Percentiles rank a stretch among this genome's conserved stretches.
phyloP scores from a whole-genome alignment of 2,329 filamentous ascomycete species.

The Colletotrichum sansevieriae region DNA sequence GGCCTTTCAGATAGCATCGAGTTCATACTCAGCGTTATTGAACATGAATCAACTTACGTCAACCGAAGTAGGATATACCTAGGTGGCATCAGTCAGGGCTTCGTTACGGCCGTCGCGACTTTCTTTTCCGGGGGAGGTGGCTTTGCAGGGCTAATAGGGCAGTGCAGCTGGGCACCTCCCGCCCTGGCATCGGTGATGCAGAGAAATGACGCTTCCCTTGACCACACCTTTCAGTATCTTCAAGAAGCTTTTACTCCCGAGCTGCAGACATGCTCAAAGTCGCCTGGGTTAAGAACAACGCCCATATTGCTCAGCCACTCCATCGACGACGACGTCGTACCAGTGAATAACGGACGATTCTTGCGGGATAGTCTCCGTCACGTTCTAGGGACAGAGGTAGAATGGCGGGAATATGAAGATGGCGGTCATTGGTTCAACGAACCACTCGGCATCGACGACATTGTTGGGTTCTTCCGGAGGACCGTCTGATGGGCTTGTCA shows the following conservation, averaged over 20 bases:
- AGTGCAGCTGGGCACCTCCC: slow-evolving; percentile 46
- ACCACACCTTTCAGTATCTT: not conserved
- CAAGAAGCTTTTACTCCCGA: not conserved
- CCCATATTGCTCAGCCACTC: slow-evolving; percentile 48
- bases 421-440: slow-evolving; percentile 48
- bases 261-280: not conserved
- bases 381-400: slow-evolving; percentile 31
- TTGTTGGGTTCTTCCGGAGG: slow-evolving; percentile 25
- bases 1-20: slow-evolving; percentile 45
- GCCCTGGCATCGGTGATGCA: not conserved
- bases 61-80: slow-evolving; percentile 47
- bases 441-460: slow-evolving; percentile 46
- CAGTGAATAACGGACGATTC: slow-evolving; percentile 44
- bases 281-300: slow-evolving; percentile 1
- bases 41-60: slow-evolving; percentile 44
- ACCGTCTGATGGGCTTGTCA: no score
- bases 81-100: slow-evolving; percentile 51
- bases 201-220: not conserved
- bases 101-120: slow-evolving; percentile 45
- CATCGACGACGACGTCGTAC: slow-evolving; percentile 48
- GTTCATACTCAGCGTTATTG: slow-evolving; percentile 41
- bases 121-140: slow-evolving; percentile 31
- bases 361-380: slow-evolving; percentile 44
- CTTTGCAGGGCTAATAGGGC: slow-evolving; percentile 48
- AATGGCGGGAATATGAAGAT: slow-evolving; percentile 49